Conservation (phyloP, 1,284 basidiomycete species). For the Amylostereum areolatum region DNA sequence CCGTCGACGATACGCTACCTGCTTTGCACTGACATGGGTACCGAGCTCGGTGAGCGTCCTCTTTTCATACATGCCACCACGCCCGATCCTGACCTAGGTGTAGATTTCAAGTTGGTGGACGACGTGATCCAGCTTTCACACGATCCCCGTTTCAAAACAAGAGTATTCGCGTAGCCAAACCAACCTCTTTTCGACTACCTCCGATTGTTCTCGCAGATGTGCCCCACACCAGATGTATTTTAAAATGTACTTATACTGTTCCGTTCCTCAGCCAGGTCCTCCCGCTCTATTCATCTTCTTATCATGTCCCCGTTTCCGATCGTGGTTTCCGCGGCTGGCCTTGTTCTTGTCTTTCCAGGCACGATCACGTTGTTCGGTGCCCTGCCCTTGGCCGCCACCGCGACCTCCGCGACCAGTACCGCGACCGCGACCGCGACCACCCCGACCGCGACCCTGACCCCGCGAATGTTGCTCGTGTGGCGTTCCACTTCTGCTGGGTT, state of each 20-base stretch:
- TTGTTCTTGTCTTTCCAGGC: constrained; percentile 71
- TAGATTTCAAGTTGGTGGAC: constrained; percentile 65
- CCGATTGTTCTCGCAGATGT: background rate
- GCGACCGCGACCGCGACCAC: constrained; percentile 16
- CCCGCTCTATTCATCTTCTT: constrained; percentile 66
- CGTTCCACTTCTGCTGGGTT: constrained; percentile 10
- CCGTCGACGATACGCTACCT: constrained; percentile 59
- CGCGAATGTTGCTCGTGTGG: constrained; percentile 15
- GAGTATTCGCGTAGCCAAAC: constrained; percentile 33
- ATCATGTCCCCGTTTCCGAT: constrained; percentile 65
- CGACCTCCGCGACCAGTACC: constrained; percentile 31
- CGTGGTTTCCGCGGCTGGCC: constrained; percentile 53
- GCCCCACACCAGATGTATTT: constrained; percentile 1
- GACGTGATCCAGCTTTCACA: constrained; percentile 61
- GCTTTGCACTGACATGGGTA: constrained; percentile 56
- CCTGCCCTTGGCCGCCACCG: constrained; percentile 23
- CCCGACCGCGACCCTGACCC: constrained; percentile 13
- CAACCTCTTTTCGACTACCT: background rate
- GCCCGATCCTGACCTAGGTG: constrained; percentile 4
- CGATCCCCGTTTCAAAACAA: constrained; percentile 48
- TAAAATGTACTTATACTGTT: background rate
- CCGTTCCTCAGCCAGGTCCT: constrained; percentile 16
- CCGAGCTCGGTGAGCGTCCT: constrained; percentile 54
- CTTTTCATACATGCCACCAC: background rate
- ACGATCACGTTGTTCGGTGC: constrained; percentile 38